Evolutionary conservation across 2,329 filamentous ascomycete species (phyloP), one percentile per base, ranked within the genome.

Genomic region (Ceratocystis huliohia): DNA sequence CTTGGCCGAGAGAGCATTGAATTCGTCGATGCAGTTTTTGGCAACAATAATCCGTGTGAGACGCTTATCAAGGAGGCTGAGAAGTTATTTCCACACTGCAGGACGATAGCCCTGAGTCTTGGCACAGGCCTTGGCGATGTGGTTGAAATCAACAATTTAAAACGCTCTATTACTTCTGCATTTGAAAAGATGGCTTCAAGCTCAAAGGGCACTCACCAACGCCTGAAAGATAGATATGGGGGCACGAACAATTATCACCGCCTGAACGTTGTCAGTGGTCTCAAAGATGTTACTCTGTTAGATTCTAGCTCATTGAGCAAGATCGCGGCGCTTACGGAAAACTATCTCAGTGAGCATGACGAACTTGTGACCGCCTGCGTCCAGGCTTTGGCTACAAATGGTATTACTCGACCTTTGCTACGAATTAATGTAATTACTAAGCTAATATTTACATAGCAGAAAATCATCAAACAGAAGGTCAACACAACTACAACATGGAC

Each of bases 1-100:
- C 45, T 48, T 48, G 45, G 45, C 0, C 15, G 45, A 48, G 41
- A 69, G 6, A 67, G 71, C 7, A 66, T 72, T 2, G 70, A 72
- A 22, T 74, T 73, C 44, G 69, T 75, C 25, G 73, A 74, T 61
- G 72, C 71, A 1, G 73, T 68, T 0, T 71, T 75, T 25, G 72
- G 72, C 2, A 69, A 72, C 44, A 75, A 75, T 64, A 75, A 75
- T 59, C 73, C 22, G 22, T 25, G 22, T 25, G 22, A 25, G 22
- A 2, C 1, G 1, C 22, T 73, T 15, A 70, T 74, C 8, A 63
- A 70, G 1, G 73, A 74, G 63, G 74, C 74, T 3, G 48, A 67
- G 56, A 61, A 45, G 1, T 67, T 70, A 50, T 74, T 72, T 48
- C 72, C 72, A 15, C 46, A 7, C 37, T 65, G 37, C 30, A 33